A percentile compares a stretch with the other conserved stretches of the same genome.
These are phyloP conservation scores for Saccharomyces uvarum DNA, from an alignment of 1,139 yeast genomes.

Conservation along the genomic window DNA sequence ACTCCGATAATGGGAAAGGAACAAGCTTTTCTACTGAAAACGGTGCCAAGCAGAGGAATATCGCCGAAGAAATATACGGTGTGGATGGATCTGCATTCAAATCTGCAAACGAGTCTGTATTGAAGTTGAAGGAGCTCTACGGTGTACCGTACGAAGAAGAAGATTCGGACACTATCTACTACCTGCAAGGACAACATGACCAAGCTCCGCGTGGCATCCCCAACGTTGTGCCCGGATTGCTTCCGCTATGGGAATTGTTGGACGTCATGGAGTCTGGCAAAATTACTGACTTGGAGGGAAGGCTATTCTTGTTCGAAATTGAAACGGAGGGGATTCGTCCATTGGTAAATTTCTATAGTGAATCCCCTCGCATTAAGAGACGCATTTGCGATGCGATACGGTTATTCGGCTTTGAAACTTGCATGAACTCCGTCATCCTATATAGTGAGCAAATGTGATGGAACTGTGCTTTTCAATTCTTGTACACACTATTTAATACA, in stretches of 20 bases:
- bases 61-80: constrained; percentile 38
- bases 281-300: constrained; percentile 19
- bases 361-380: constrained; percentile 24
- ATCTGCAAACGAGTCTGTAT: constrained; percentile 3
- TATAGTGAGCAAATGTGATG: constrained; percentile 21
- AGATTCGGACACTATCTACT: constrained; percentile 13
- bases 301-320: constrained; percentile 22
- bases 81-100: constrained; percentile 19
- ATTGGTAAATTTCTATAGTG: constrained; percentile 17
- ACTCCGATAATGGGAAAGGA: not conserved
- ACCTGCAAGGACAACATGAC: constrained; percentile 5
- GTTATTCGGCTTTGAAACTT: constrained; percentile 36
- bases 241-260: constrained; percentile 43
- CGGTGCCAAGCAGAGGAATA: constrained; percentile 18
- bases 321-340: constrained; percentile 18
- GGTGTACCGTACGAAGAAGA: constrained; percentile 25
- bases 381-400: constrained; percentile 38
- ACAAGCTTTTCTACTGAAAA: not conserved
- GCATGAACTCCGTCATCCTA: constrained; percentile 17
- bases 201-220: constrained; percentile 33
- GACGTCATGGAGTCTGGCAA: constrained; percentile 24
- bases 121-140: constrained; percentile 27
- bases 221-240: constrained; percentile 43
- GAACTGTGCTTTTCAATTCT: not conserved
- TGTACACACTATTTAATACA: not conserved